Conservation (phyloP, 345 rosid species). For the Euphorbia lathyris region DNA sequence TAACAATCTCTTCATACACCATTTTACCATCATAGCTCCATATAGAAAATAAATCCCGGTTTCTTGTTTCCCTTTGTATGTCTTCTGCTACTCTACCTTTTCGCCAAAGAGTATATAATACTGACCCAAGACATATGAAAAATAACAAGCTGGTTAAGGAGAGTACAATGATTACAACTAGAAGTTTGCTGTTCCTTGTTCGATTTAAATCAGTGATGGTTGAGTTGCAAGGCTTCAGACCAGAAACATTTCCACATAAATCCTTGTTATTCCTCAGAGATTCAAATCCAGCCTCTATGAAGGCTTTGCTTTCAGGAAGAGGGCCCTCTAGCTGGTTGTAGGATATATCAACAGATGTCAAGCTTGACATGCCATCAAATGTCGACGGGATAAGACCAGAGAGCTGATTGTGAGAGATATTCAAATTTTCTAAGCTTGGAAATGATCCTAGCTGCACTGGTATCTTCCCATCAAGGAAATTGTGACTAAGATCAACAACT, state of each 20-base stretch:
- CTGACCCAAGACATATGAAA: background rate
- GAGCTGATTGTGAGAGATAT: conserved; percentile 1
- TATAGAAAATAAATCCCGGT: background rate
- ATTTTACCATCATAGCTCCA: background rate
- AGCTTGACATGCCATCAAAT: conserved; percentile 2
- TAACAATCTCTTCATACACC: background rate
- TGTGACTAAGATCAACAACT: background rate
- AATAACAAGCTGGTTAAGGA: background rate
- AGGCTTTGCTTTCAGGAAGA: background rate
- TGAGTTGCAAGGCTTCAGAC: background rate
- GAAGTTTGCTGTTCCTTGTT: background rate
- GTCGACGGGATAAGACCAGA: conserved; percentile 6
- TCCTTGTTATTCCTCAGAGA: conserved; percentile 5
- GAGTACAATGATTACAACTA: background rate
- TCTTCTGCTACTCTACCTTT: background rate
- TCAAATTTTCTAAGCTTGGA: background rate
- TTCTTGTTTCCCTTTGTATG: background rate
- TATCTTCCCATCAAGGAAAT: background rate
- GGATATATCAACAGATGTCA: background rate
- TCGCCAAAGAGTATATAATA: background rate
- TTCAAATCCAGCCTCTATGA: background rate
- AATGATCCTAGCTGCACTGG: background rate
- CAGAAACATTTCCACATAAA: background rate
- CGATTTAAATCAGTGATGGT: background rate
- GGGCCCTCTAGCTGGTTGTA: background rate